A percentile compares a stretch with the other conserved stretches of the same genome.
These are phyloP conservation scores for Rhinocladiella similis DNA, from an alignment of 2,329 filamentous ascomycete species.

Conservation along the genomic window DNA sequence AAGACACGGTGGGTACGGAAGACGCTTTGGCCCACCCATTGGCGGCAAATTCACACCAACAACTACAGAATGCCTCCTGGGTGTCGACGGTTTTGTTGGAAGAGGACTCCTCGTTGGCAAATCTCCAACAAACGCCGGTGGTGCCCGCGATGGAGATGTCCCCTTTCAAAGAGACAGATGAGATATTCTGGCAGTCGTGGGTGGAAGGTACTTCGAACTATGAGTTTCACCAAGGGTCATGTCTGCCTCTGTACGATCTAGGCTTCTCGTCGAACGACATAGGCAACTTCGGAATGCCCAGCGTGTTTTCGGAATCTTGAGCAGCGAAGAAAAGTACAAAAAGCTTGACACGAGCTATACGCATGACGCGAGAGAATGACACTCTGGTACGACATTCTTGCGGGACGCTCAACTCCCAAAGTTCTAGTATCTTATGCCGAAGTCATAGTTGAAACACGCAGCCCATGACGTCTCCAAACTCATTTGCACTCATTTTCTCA, in stretches of 20 bases:
- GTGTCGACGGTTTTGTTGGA: not conserved
- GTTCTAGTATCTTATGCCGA: too few species aligned
- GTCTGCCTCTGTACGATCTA: constrained; percentile 1
- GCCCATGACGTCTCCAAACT: constrained; percentile 8
- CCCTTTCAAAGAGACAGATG: not conserved
- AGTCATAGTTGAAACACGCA: constrained; percentile 4
- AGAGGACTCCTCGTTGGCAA: not conserved
- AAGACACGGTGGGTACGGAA: not conserved
- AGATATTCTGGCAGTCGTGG: constrained; percentile 5
- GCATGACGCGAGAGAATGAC: too few species aligned
- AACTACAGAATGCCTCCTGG: not conserved
- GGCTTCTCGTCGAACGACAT: constrained; percentile 1
- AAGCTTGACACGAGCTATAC: too few species aligned
- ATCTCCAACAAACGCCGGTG: not conserved
- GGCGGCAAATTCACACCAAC: not conserved
- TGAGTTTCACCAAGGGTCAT: not conserved
- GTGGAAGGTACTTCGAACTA: not conserved
- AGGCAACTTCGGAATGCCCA: not conserved
- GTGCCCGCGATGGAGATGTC: not conserved
- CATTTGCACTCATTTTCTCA: constrained; percentile 6
- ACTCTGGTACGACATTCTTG: too few species aligned
- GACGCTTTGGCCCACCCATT: not conserved
- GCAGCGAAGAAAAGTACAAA: too few species aligned
- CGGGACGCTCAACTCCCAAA: too few species aligned
- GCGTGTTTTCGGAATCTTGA: not conserved